These are phyloP conservation scores for Onygena corvina DNA, from an alignment of 2,329 filamentous ascomycete genomes.

Conservation along the genomic window DNA sequence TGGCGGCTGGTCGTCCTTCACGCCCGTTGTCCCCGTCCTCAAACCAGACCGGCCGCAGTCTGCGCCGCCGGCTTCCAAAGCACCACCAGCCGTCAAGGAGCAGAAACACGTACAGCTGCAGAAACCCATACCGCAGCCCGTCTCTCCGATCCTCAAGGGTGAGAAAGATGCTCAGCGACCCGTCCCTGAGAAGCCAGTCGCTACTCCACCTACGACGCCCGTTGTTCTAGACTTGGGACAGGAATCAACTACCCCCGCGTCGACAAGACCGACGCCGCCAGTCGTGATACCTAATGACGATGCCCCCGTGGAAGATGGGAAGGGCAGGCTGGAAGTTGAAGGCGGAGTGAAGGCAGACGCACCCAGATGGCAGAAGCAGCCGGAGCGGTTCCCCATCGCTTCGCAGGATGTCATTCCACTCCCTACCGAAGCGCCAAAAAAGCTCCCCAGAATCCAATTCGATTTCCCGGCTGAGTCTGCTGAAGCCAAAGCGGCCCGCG, in stretches of 20 bases:
- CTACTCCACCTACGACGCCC: neutral
- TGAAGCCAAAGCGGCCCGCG: constrained; percentile 26
- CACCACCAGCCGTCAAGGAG: neutral
- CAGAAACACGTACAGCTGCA: neutral
- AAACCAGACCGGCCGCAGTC: constrained; percentile 8
- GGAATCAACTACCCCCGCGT: neutral
- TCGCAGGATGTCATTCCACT: constrained; percentile 62
- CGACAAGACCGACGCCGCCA: neutral
- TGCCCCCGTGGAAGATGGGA: constrained; percentile 17
- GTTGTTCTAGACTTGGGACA: neutral
- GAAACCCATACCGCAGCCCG: neutral
- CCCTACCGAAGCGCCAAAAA: constrained; percentile 18
- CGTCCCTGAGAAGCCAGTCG: neutral
- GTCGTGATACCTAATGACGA: constrained; percentile 2
- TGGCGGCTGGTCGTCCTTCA: constrained; percentile 26
- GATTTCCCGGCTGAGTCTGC: constrained; percentile 19
- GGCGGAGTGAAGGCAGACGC: constrained; percentile 20
- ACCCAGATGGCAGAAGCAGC: constrained; percentile 60
- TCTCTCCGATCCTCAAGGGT: neutral
- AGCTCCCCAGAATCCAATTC: constrained; percentile 22
- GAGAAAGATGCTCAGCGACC: neutral
- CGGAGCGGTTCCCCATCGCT: constrained; percentile 66
- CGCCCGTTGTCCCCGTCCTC: constrained; percentile 9
- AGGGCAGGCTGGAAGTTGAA: constrained; percentile 26
- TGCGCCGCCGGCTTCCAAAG: constrained; percentile 14